Percentiles rank a stretch among this genome's conserved stretches.
Conservation (phyloP, 345 rosid species). For the Syzygium aromaticum region DNA sequence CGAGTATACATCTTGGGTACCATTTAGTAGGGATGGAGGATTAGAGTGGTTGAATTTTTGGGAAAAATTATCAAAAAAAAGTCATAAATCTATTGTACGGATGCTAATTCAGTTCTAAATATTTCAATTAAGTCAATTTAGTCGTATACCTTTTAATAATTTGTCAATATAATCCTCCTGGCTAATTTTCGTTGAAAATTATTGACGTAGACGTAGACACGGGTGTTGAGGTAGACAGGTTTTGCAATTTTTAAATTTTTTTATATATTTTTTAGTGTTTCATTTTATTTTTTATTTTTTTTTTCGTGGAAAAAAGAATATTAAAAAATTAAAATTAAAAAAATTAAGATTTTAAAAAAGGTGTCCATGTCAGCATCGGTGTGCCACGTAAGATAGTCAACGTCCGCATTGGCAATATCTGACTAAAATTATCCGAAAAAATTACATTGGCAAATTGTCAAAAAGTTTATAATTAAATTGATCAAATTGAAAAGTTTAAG, state of each 20-base stretch:
- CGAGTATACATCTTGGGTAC: not conserved
- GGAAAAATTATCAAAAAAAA: not conserved
- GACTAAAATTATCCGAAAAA: too few species aligned
- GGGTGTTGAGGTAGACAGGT: rapidly evolving
- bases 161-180: rapidly evolving
- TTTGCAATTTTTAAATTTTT: not conserved
- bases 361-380: too few species aligned
- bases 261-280: not conserved
- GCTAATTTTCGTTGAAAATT: not conserved
- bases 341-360: too few species aligned
- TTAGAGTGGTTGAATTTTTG: not conserved
- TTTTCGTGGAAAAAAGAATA: not conserved
- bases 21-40: not conserved
- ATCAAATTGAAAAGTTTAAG: too few species aligned
- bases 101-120: not conserved
- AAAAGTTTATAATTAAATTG: too few species aligned
- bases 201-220: not conserved
- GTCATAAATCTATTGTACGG: rapidly evolving
- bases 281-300: not conserved
- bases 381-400: too few species aligned
- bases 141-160: not conserved
- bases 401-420: too few species aligned
- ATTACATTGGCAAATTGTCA: too few species aligned
- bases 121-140: not conserved
- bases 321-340: too few species aligned